Conservation (phyloP, 2,329 filamentous ascomycete genomes). For the Clarireedia homoeocarpa region DNA sequence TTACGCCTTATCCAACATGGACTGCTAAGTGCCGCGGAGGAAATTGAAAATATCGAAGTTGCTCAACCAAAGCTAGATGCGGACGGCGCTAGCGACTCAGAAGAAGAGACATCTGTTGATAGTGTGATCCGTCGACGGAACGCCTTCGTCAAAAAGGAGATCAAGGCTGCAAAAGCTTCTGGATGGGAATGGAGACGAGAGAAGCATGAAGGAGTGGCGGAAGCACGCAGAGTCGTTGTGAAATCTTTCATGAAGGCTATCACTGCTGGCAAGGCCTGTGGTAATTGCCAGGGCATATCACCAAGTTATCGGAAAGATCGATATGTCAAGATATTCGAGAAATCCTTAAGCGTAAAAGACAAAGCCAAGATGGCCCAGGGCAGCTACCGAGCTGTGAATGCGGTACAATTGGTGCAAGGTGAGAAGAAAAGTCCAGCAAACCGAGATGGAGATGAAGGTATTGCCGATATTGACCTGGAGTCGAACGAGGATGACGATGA, state of each 20-base stretch:
- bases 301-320: slow-evolving; percentile 83
- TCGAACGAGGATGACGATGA: slow-evolving; percentile 38
- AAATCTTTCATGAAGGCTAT: slow-evolving; percentile 76
- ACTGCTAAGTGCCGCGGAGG: slow-evolving; percentile 58
- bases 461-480: slow-evolving; percentile 55
- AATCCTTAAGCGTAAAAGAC: slow-evolving; percentile 65
- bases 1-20: slow-evolving; percentile 80
- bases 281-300: slow-evolving; percentile 59
- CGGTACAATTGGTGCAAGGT: slow-evolving; percentile 32
- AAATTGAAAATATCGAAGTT: slow-evolving; percentile 36
- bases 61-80: slow-evolving; percentile 16
- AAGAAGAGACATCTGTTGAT: slow-evolving; percentile 33
- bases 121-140: slow-evolving; percentile 48
- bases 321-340: slow-evolving; percentile 90
- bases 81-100: slow-evolving; percentile 21
- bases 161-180: slow-evolving; percentile 47
- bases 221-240: slow-evolving; percentile 67
- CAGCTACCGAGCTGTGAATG: slow-evolving; percentile 41
- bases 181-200: slow-evolving; percentile 36
- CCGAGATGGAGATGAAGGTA: slow-evolving; percentile 50
- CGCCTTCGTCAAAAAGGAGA: slow-evolving; percentile 64
- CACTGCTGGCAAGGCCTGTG: slow-evolving; percentile 61
- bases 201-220: slow-evolving; percentile 78
- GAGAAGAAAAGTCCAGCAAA: slow-evolving; percentile 30
- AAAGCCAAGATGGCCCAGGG: slow-evolving; percentile 67